These are phyloP conservation scores for Chaetomiaceae sp. DNA, from an alignment of 2,329 filamentous ascomycete species.

Conservation along the genomic window DNA sequence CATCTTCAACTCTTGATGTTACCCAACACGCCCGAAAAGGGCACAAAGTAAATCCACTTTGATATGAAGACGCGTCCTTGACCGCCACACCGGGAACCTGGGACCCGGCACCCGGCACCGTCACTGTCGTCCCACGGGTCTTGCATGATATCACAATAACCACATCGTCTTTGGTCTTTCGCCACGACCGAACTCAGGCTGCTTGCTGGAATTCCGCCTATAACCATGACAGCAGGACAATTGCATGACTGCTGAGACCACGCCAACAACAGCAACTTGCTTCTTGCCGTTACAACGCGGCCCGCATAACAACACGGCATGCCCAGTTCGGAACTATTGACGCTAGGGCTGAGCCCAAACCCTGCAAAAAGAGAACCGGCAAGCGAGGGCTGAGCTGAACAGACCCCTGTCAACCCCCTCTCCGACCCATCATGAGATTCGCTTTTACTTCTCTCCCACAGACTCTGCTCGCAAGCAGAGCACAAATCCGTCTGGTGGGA, in stretches of 20 bases:
- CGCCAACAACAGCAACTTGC: neutral
- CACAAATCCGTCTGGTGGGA: neutral
- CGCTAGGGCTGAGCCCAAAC: conserved; percentile 6
- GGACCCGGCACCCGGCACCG: too few species aligned
- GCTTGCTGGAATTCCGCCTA: too few species aligned
- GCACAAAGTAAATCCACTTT: neutral
- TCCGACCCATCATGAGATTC: neutral
- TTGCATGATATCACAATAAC: too few species aligned
- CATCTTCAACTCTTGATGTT: conserved; percentile 8
- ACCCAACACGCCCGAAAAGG: conserved; percentile 1
- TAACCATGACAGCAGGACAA: too few species aligned
- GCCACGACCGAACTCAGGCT: too few species aligned
- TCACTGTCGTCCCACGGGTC: too few species aligned
- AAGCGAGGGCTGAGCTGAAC: conserved; percentile 7
- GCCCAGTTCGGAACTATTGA: conserved; percentile 1
- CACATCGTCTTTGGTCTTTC: too few species aligned
- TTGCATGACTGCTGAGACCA: too few species aligned
- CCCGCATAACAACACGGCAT: neutral
- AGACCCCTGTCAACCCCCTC: neutral
- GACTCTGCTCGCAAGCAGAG: too few species aligned
- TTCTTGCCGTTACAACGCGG: too few species aligned
- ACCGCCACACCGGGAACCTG: too few species aligned
- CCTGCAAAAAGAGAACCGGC: neutral
- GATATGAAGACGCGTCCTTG: neutral
- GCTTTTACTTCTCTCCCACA: too few species aligned